These are phyloP conservation scores for Fraxinus platypoda DNA, from an alignment of 305 asterid genomes.

Conservation along the genomic window DNA sequence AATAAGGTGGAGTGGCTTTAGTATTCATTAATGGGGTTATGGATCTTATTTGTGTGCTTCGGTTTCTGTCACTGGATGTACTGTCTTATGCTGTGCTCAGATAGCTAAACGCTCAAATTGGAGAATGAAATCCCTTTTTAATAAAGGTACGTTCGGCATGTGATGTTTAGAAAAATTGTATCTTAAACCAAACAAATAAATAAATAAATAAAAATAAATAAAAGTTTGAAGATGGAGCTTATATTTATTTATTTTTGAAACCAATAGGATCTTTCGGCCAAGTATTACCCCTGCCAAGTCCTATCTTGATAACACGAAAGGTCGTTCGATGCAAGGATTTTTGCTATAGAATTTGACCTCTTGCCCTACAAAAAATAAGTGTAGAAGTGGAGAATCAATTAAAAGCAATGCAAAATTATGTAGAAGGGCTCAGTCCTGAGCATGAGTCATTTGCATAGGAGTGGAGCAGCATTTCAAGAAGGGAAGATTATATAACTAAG, in stretches of 20 bases:
- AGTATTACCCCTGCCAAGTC: background rate
- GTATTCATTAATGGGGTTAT: background rate
- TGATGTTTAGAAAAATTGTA: background rate
- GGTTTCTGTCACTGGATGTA: conserved; percentile 11
- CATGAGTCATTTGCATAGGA: background rate
- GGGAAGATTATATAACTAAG: too few species aligned
- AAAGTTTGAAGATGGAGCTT: background rate
- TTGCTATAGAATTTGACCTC: background rate
- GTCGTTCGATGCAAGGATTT: background rate
- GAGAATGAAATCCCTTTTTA: background rate
- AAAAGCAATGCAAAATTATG: background rate
- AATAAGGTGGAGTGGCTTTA: background rate
- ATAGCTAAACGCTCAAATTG: conserved; percentile 14
- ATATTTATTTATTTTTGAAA: background rate
- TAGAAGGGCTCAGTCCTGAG: background rate
- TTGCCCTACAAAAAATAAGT: background rate
- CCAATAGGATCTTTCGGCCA: background rate
- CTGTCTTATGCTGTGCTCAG: conserved; percentile 9
- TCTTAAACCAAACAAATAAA: background rate
- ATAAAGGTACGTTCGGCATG: background rate
- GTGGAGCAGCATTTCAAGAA: background rate
- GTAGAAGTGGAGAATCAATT: background rate
- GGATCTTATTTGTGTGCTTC: conserved; percentile 11
- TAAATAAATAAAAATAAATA: too few species aligned
- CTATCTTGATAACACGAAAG: background rate